Base-by-base conservation (phyloP, 768 basidiomycete species). In the Panellus pusillus region DNA sequence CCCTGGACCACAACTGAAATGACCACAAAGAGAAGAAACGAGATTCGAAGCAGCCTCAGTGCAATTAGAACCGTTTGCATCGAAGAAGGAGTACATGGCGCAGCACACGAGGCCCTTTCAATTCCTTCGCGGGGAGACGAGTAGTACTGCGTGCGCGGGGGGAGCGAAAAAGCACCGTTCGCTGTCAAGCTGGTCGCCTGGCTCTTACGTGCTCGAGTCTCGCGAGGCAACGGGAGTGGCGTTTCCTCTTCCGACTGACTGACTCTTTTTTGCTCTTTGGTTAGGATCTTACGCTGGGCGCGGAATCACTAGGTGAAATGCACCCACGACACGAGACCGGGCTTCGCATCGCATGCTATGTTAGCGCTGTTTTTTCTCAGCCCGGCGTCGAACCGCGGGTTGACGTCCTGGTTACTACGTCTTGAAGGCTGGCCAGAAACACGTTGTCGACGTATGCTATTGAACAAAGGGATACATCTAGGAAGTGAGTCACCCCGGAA, bases 11-110 rank as follows among this genome's bases (percentile, higher is more conserved):
- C 37, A 9, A 28, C 24, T 46, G 44, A 24, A 24, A 24, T 45
- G 48, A 36, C 38, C 11, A 40, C 43, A 46, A 24, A 24, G 24
- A 24, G 24, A 24, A 24, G 42, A 48, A 44, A 43, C 41, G 47
- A 44, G 48, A 38, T 12, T 29, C 19, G 36, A 20, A n/a, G 44
- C 35, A 18, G 28, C 24, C 19, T 41, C 44, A 15, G 29, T 50
- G 39, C 55, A 57, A 57, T 57, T 52, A 57, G 55, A 57, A 46
- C 32, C 54, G 7, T 27, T 46, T 39, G 54, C 44, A 50, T 37
- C 32, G 37, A 55, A 35, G 24, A 20, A 20, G 54, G 13, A 28
- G 39, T 43, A 24, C 24, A 24, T 35, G 32, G 32, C 31, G 31
- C 32, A 35, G 32, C 31, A 14, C 17, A 17, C 14, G 39, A 12